Conservation (phyloP, 2,329 filamentous ascomycete species). For the Paecilomyces sp. region DNA sequence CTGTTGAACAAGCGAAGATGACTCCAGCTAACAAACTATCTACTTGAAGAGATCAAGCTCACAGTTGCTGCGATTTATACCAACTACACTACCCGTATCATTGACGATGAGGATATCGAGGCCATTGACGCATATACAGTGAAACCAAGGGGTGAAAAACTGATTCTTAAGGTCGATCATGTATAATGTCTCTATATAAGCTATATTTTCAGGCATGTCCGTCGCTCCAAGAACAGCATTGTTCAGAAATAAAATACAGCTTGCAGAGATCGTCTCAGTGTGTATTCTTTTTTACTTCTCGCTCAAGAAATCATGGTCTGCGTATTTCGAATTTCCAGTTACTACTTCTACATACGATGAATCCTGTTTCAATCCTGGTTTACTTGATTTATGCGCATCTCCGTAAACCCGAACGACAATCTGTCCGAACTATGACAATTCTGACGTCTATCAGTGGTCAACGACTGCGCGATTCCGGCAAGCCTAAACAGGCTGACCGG, state of each 20-base stretch:
- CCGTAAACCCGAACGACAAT: neutral
- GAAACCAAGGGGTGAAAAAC: constrained; percentile 49
- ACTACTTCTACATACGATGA: neutral
- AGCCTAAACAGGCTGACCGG: neutral
- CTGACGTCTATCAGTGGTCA: neutral
- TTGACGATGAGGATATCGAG: constrained; percentile 58
- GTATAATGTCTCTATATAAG: constrained; percentile 6
- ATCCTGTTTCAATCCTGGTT: neutral
- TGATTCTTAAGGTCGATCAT: constrained; percentile 51
- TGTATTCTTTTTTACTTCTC: too few relatives aligned
- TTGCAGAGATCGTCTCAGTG: neutral
- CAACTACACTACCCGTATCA: constrained; percentile 54
- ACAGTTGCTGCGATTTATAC: constrained; percentile 64
- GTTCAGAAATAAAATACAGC: neutral
- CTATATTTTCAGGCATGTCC: too few relatives aligned
- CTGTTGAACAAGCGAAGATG: neutral
- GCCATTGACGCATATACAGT: constrained; percentile 59
- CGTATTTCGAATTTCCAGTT: too few relatives aligned
- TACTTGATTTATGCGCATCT: neutral
- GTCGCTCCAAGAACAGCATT: neutral
- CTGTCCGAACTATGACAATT: neutral
- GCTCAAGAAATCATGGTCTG: too few relatives aligned
- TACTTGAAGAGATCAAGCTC: constrained; percentile 60
- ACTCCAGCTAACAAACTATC: neutral
- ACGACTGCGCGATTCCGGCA: neutral